phyloP scores from a whole-genome alignment of 208 protist species.

The Herpetomonas tarakana region DNA sequence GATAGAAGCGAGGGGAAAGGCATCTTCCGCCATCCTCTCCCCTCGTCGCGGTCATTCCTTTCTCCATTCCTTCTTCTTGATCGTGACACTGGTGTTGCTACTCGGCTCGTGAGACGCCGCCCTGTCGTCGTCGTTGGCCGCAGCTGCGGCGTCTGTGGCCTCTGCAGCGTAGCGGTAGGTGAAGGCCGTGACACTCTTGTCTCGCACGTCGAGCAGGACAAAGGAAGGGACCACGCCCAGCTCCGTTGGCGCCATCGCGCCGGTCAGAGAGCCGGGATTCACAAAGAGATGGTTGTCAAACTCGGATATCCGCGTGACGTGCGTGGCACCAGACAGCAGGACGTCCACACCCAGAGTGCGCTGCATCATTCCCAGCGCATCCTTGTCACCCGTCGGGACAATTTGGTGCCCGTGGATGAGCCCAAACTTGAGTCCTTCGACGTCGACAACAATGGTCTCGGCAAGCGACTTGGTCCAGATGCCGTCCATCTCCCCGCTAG shows the following conservation, averaged over 20 bases:
- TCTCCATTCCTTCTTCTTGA: slow-evolving; percentile 77
- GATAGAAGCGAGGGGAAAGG: too few relatives aligned
- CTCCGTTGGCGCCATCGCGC: slow-evolving; percentile 79
- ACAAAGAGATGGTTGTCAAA: slow-evolving; percentile 97
- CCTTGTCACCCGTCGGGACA: slow-evolving; percentile 95
- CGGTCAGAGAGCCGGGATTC: slow-evolving; percentile 99
- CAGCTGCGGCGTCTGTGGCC: slow-evolving; percentile 8
- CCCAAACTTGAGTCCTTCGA: slow-evolving; percentile 97
- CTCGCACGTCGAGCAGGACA: slow-evolving; percentile 96
- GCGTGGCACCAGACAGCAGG: slow-evolving; percentile 96
- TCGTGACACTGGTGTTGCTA: slow-evolving; percentile 24
- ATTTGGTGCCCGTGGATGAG: slow-evolving; percentile 97
- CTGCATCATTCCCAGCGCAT: slow-evolving; percentile 93
- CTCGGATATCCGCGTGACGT: slow-evolving; percentile 89
- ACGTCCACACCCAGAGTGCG: slow-evolving; percentile 98
- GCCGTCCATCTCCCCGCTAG: slow-evolving; percentile 96
- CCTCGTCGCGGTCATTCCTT: too few relatives aligned
- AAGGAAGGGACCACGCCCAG: slow-evolving; percentile 92
- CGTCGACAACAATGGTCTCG: slow-evolving; percentile 91
- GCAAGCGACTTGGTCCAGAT: slow-evolving; percentile 47
- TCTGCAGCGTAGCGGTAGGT: slow-evolving; percentile 57
- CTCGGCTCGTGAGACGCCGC: slow-evolving; percentile 13
- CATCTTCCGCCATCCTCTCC: too few relatives aligned
- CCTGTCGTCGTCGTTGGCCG: slow-evolving; percentile 4
- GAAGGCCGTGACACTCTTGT: slow-evolving; percentile 65